Conservation (phyloP, 2,329 filamentous ascomycete genomes). For the Myrmaecium sp. region DNA sequence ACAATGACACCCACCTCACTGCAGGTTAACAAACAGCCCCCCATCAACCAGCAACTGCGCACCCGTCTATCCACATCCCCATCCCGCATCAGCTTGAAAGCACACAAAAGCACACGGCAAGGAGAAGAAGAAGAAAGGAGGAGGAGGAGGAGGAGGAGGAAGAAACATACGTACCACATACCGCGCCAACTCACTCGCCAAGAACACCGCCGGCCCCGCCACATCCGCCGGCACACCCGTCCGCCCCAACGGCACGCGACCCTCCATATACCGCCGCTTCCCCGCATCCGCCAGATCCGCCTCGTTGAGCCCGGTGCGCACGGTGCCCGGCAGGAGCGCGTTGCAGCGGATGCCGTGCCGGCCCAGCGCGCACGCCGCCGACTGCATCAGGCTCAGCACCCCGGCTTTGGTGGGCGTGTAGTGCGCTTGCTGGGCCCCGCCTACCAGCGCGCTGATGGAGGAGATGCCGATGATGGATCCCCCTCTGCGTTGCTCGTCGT, state of each 20-base stretch:
- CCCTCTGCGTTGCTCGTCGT: no score
- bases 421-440: constrained; percentile 62
- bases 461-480: constrained; percentile 67
- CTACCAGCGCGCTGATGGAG: constrained; percentile 59
- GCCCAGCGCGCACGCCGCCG: constrained; percentile 61
- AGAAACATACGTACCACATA: constrained; percentile 13
- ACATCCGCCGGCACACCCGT: constrained; percentile 58
- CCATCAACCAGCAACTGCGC: constrained; percentile 77
- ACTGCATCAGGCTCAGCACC: constrained; percentile 67
- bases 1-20: constrained; percentile 34
- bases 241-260: constrained; percentile 60
- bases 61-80: constrained; percentile 36
- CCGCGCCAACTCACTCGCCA: constrained; percentile 57
- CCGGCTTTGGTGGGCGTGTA: constrained; percentile 85
- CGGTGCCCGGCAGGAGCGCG: constrained; percentile 66
- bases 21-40: constrained; percentile 76
- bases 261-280: constrained; percentile 67
- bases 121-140: neutral
- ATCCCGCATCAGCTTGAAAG: neutral
- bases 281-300: constrained; percentile 56
- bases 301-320: constrained; percentile 71
- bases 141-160: constrained; percentile 1
- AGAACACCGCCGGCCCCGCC: constrained; percentile 69
- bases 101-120: neutral
- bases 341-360: constrained; percentile 66